Evolutionary conservation across 1,284 basidiomycete genomes (phyloP).

Genomic region (Waitea zeae): DNA sequence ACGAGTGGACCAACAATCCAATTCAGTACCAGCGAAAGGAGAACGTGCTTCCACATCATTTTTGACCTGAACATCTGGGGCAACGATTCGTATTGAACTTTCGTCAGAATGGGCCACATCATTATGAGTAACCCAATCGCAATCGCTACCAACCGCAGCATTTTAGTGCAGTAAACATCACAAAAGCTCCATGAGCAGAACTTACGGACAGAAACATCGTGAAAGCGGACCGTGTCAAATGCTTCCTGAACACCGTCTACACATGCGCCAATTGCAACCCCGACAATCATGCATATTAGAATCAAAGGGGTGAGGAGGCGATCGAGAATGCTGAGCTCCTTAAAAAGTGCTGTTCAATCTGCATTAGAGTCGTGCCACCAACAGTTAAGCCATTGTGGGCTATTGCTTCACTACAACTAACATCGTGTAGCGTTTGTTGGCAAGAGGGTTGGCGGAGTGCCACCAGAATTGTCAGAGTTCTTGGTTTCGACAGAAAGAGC

Average conservation of each 20-base stretch:
- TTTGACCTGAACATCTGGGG: constrained; percentile 36
- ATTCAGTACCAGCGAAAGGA: constrained; percentile 58
- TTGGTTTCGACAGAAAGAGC: no score
- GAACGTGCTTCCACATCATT: constrained; percentile 54
- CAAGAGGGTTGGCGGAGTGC: no score
- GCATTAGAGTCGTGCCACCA: no score
- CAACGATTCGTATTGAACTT: constrained; percentile 66
- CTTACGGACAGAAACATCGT: constrained; percentile 45
- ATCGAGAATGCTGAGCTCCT: constrained; percentile 38
- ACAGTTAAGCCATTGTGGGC: no score
- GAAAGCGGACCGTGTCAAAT: constrained; percentile 31
- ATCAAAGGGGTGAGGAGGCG: constrained; percentile 58
- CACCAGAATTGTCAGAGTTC: no score
- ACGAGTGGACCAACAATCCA: constrained; percentile 72
- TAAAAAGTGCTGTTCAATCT: no score
- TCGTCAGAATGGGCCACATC: constrained; percentile 82
- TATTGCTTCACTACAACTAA: no score
- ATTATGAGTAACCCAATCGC: constrained; percentile 68
- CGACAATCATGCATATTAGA: constrained; percentile 63
- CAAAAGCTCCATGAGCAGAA: no score
- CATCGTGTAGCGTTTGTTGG: no score
- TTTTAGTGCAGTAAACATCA: no score
- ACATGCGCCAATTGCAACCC: constrained; percentile 61
- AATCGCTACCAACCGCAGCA: constrained; percentile 57
- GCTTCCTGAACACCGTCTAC: constrained; percentile 29